Evolutionary conservation across 495 filamentous ascomycete species (phyloP).

Genomic region (Amniculicola lignicola): DNA sequence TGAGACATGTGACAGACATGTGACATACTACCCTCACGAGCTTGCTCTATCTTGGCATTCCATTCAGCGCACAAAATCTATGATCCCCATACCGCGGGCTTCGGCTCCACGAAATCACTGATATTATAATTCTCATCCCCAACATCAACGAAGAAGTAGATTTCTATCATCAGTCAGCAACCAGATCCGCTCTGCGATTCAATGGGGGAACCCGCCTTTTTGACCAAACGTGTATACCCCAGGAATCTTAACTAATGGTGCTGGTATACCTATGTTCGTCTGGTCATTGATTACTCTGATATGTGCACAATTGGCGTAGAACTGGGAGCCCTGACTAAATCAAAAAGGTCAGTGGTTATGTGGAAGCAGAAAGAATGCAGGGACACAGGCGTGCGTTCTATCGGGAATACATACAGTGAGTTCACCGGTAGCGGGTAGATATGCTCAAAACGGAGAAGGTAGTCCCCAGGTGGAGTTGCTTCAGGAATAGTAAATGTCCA

Average conservation of each 20-base stretch:
- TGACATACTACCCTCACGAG: no score
- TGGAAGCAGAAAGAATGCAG: background rate
- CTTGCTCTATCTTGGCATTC: background rate
- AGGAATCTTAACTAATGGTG: slow-evolving; percentile 14
- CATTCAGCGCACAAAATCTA: background rate
- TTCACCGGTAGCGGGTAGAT: slow-evolving; percentile 19
- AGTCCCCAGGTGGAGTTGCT: slow-evolving; percentile 20
- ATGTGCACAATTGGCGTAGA: slow-evolving; percentile 24
- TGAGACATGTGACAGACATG: no score
- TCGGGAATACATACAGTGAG: slow-evolving; percentile 11
- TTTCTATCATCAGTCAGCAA: slow-evolving; percentile 5
- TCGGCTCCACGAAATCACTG: slow-evolving; percentile 17
- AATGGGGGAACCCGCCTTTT: slow-evolving; percentile 1
- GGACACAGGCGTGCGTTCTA: background rate
- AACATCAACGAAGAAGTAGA: slow-evolving; percentile 18
- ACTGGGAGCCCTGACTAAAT: slow-evolving; percentile 16
- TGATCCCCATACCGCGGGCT: slow-evolving; percentile 8
- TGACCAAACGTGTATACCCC: slow-evolving; percentile 19
- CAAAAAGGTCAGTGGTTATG: background rate
- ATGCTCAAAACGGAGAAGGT: slow-evolving; percentile 23
- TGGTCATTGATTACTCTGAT: slow-evolving; percentile 13
- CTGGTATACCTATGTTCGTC: background rate
- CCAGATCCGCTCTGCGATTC: background rate
- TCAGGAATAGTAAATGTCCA: slow-evolving; percentile 21
- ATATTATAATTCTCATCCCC: slow-evolving; percentile 20